phyloP scores from a whole-genome alignment of 2,329 filamentous ascomycete genomes.

The Cadophora sp. region DNA sequence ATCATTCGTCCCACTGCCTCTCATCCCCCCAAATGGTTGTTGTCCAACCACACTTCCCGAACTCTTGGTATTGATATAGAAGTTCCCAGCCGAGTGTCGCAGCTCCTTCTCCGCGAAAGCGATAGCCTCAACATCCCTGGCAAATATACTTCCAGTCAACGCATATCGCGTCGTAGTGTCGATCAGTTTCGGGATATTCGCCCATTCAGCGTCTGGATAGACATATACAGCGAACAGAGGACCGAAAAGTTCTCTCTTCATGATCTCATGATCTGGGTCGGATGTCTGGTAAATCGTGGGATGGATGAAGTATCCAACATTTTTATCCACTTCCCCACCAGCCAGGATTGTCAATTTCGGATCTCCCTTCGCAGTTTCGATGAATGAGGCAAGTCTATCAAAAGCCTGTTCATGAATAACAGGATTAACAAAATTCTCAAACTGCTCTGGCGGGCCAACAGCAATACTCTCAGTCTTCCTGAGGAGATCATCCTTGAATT shows the following conservation, averaged over 20 bases:
- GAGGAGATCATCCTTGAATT: conserved; percentile 71
- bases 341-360: conserved; percentile 73
- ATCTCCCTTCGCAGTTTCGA: conserved; percentile 81
- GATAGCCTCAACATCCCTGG: conserved; percentile 69
- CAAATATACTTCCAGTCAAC: conserved; percentile 78
- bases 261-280: conserved; percentile 75
- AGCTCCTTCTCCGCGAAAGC: conserved; percentile 74
- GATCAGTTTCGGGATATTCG: conserved; percentile 65
- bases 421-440: conserved; percentile 85
- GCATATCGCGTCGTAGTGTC: conserved; percentile 79
- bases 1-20: conserved; percentile 75
- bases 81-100: conserved; percentile 78
- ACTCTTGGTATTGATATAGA: conserved; percentile 86
- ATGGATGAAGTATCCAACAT: conserved; percentile 82
- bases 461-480: conserved; percentile 73
- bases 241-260: conserved; percentile 83
- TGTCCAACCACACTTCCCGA: conserved; percentile 76
- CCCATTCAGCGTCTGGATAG: conserved; percentile 76
- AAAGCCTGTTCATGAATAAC: conserved; percentile 86
- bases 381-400: conserved; percentile 77
- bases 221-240: conserved; percentile 77
- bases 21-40: conserved; percentile 73
- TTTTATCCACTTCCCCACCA: conserved; percentile 79
- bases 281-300: conserved; percentile 82
- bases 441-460: conserved; percentile 70